These are phyloP conservation scores for Davidsoniella eucalypti DNA, from an alignment of 2,329 filamentous ascomycete species.

Conservation along the genomic window DNA sequence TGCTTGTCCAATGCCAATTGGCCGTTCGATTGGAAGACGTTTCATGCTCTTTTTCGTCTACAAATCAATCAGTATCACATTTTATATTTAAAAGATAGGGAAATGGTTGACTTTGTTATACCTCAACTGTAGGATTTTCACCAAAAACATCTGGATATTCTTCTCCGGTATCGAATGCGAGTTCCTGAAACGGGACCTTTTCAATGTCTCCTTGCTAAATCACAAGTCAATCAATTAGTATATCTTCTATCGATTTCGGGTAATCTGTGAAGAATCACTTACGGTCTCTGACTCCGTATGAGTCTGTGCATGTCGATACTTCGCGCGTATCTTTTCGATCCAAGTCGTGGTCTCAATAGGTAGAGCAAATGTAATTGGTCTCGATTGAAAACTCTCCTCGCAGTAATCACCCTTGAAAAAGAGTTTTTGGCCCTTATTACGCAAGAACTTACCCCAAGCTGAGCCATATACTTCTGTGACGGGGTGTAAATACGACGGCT, in stretches of 20 bases:
- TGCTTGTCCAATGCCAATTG: conserved; percentile 6
- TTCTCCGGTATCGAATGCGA: not conserved
- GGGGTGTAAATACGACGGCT: conserved; percentile 4
- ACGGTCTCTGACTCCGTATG: too few relatives aligned
- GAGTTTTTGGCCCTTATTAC: conserved; percentile 1
- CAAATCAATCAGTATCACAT: too few relatives aligned
- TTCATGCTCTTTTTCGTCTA: too few relatives aligned
- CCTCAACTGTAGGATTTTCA: not conserved
- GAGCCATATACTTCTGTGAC: conserved; percentile 1
- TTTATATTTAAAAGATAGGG: too few relatives aligned
- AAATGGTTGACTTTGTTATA: not conserved
- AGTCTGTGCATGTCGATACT: not conserved
- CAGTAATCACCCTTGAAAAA: conserved; percentile 5
- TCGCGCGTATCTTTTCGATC: not conserved
- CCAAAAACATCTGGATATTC: conserved; percentile 1
- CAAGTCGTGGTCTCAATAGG: not conserved
- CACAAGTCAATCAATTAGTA: too few relatives aligned
- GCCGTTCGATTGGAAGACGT: not conserved
- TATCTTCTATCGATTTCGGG: too few relatives aligned
- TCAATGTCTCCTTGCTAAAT: not conserved
- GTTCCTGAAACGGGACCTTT: not conserved
- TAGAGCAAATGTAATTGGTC: conserved; percentile 6
- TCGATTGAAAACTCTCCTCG: not conserved
- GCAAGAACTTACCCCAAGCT: conserved; percentile 4
- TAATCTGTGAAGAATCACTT: too few relatives aligned